Evolutionary conservation across 495 filamentous ascomycete species (phyloP).

Genomic region (Hypoxylon fragiforme): DNA sequence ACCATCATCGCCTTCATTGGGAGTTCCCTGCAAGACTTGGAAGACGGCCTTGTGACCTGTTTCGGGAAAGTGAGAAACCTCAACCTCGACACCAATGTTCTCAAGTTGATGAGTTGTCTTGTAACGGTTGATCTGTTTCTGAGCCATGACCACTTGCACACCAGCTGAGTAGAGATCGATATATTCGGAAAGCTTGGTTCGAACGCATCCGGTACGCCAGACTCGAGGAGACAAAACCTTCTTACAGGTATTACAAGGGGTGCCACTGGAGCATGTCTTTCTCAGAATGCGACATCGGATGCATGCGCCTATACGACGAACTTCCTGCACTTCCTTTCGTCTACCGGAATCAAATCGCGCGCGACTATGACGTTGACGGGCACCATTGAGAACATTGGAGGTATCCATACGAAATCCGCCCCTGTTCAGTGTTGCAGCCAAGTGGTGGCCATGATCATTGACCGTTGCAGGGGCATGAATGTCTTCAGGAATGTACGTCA

Average conservation of each 20-base stretch:
- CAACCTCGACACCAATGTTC: conserved; percentile 62
- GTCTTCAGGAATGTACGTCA: conserved; percentile 45
- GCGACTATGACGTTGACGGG: conserved; percentile 51
- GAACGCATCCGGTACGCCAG: conserved; percentile 79
- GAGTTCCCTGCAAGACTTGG: conserved; percentile 56
- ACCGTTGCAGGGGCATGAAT: conserved; percentile 37
- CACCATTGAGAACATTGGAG: conserved; percentile 30
- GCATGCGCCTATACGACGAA: conserved; percentile 80
- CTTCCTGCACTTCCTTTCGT: conserved; percentile 77
- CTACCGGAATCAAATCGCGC: conserved; percentile 68
- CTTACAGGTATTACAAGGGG: conserved; percentile 78
- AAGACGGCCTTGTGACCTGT: conserved; percentile 56
- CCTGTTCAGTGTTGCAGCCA: conserved; percentile 32
- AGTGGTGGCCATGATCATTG: conserved; percentile 29
- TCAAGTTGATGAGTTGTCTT: conserved; percentile 60
- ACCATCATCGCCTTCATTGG: conserved; percentile 42
- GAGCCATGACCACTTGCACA: conserved; percentile 69
- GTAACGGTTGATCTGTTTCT: conserved; percentile 63
- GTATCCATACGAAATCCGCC: conserved; percentile 51
- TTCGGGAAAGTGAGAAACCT: conserved; percentile 70
- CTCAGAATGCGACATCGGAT: conserved; percentile 85
- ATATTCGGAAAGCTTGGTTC: conserved; percentile 73
- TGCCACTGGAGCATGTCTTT: conserved; percentile 80
- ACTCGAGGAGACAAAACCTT: conserved; percentile 76
- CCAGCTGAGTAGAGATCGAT: conserved; percentile 72